Base-by-base conservation (phyloP, 2,329 filamentous ascomycete species). In the Diaporthe citriasiana region DNA sequence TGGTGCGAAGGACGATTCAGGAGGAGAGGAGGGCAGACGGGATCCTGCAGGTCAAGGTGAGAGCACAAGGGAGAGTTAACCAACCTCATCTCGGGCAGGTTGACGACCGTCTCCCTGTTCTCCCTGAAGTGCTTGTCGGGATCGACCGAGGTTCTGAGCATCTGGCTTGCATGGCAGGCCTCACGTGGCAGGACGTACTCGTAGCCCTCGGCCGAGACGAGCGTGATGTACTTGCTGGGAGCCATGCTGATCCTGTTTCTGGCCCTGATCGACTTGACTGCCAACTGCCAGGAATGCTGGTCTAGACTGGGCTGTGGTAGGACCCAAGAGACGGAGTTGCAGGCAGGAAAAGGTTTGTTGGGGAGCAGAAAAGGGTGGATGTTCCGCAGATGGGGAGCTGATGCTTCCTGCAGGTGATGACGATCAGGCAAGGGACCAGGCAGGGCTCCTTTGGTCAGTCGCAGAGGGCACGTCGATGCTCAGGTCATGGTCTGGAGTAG, bases 101-200 rank as follows among this genome's bases (percentile, higher is more conserved):
- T 85, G 79, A 93, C 93, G 59, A 91, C 89, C 70, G 91, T 92
- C 38, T 89, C 87, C 74, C 85, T 86, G 5, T 91, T 89, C 83
- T 95, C 93, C 65, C 84, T 80, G 79, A 95, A 95, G 77, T 89
- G 89, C 80, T 88, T 93, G 78, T 88, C 87, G 22, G 91, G 89
- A 79, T 94, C 92, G 74, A 96, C 85, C 89, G 94, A 95, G 81
- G 91, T 89, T 84, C 91, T 93, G 84, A 96, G 93, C 74, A 92
- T 89, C 45, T 91, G 91, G 78, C 93, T 93, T 79, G 93, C 86
- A 79, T 90, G 86, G 74, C 93, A 91, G 3, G 93, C 92, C 66
- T 93, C 92, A 71, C 93, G 91, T 72, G 93, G 86, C 69, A 95
- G 88, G 76, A 94, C 90, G 81, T 94, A 95, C 84, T 95, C 93